phyloP scores from a whole-genome alignment of 495 filamentous ascomycete species.

The Jackrogersella minutella region DNA sequence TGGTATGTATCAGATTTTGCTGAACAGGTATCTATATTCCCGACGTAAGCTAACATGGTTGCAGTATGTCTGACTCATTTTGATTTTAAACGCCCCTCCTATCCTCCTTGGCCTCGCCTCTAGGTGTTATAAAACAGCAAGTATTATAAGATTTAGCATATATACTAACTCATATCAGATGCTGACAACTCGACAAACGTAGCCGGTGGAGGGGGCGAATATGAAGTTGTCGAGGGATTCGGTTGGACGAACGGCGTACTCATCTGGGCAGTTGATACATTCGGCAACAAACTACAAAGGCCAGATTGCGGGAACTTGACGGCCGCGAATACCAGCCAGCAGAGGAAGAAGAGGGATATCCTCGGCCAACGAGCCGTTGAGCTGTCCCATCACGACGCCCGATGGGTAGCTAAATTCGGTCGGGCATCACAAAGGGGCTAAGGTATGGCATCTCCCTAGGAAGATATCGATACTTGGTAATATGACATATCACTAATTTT shows the following conservation, averaged over 20 bases:
- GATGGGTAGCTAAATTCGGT: slow-evolving; percentile 52
- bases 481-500: neutral
- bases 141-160: neutral
- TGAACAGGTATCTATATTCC: neutral
- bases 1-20: slow-evolving; percentile 32
- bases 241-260: slow-evolving; percentile 62
- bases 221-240: slow-evolving; percentile 61
- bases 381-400: slow-evolving; percentile 49
- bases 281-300: slow-evolving; percentile 50
- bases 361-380: slow-evolving; percentile 50
- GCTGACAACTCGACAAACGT: slow-evolving; percentile 55
- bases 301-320: slow-evolving; percentile 56
- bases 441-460: neutral
- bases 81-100: neutral
- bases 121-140: neutral
- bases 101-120: neutral
- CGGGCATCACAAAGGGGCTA: neutral
- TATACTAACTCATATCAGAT: slow-evolving; percentile 33
- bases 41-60: slow-evolving; percentile 13
- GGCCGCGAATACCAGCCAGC: slow-evolving; percentile 43
- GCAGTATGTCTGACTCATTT: slow-evolving; percentile 24
- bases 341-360: slow-evolving; percentile 23
- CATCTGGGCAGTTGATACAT: slow-evolving; percentile 59
- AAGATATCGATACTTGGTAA: neutral
- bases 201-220: slow-evolving; percentile 59